Percentiles rank a stretch among this genome's conserved stretches.
Evolutionary conservation across 768 basidiomycete genomes (phyloP).

Genomic region (Chalciporus sphaerocephalus): DNA sequence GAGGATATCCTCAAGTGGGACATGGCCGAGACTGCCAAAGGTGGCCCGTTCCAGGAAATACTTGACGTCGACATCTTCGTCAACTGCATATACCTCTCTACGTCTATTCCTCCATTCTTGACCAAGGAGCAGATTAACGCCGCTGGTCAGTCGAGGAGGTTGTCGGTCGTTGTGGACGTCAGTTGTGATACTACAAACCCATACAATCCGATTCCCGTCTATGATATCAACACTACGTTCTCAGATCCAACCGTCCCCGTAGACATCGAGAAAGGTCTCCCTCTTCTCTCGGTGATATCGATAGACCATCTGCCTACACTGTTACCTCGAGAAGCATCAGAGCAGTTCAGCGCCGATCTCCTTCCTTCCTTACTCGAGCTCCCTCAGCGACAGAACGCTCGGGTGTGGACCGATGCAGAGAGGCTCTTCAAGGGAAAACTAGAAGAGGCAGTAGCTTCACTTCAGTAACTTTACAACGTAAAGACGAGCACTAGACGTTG

Average conservation of each 20-base stretch:
- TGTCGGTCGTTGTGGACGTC: conserved; percentile 91
- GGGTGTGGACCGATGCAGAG: conserved; percentile 89
- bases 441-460: conserved; percentile 41
- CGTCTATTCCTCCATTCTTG: conserved; percentile 79
- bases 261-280: conserved; percentile 70
- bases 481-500: not conserved
- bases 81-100: conserved; percentile 98
- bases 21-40: conserved; percentile 92
- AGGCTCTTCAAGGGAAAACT: conserved; percentile 70
- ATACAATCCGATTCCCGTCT: conserved; percentile 95
- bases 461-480: not conserved
- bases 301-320: conserved; percentile 97
- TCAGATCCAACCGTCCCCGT: conserved; percentile 87
- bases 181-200: conserved; percentile 99
- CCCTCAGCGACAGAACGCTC: conserved; percentile 57
- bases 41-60: conserved; percentile 94
- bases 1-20: conserved; percentile 98
- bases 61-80: conserved; percentile 96
- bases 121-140: conserved; percentile 63
- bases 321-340: conserved; percentile 92
- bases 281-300: conserved; percentile 79
- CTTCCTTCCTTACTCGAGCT: conserved; percentile 80
- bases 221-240: conserved; percentile 91
- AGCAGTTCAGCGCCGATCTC: conserved; percentile 89
- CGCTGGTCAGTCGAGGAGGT: conserved; percentile 61